These are phyloP conservation scores for Combretum micranthum DNA, from an alignment of 345 rosid genomes.

Conservation along the genomic window DNA sequence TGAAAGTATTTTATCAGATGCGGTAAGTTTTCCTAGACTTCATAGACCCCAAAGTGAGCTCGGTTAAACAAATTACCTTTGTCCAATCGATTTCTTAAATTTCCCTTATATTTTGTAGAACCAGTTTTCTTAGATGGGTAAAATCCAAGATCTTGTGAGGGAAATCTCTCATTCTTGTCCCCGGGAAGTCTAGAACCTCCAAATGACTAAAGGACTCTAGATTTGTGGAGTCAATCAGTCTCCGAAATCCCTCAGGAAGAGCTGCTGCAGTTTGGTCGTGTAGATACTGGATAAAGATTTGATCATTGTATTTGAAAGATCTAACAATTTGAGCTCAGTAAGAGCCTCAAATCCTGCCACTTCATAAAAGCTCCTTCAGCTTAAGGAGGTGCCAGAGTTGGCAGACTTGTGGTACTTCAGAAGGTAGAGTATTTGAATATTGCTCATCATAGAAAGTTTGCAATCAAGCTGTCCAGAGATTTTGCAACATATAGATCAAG, in stretches of 20 bases:
- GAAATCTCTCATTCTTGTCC: conserved; percentile 14
- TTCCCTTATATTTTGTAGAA: conserved; percentile 12
- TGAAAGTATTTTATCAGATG: not conserved
- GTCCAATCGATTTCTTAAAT: conserved; percentile 12
- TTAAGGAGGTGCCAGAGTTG: no score
- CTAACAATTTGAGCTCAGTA: conserved; percentile 12
- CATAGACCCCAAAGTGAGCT: conserved; percentile 11
- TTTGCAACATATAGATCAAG: no score
- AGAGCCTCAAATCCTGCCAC: conserved; percentile 2
- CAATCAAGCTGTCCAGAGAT: no score
- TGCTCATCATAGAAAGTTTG: no score
- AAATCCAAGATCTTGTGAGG: conserved; percentile 7
- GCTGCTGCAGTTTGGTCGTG: conserved; percentile 8
- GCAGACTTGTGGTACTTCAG: no score
- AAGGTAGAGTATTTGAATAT: no score
- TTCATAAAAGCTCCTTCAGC: no score
- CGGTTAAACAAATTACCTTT: conserved; percentile 8
- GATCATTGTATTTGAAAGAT: conserved; percentile 13
- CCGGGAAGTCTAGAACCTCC: conserved; percentile 26
- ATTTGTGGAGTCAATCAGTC: conserved; percentile 5
- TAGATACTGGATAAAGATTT: conserved; percentile 10
- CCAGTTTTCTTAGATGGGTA: conserved; percentile 12
- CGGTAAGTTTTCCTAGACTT: conserved; percentile 7
- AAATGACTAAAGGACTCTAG: conserved; percentile 10
- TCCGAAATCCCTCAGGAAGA: conserved; percentile 14